Evolutionary conservation across 1,139 yeast species (phyloP).

Genomic region (Debaryomycetaceae sp.): DNA sequence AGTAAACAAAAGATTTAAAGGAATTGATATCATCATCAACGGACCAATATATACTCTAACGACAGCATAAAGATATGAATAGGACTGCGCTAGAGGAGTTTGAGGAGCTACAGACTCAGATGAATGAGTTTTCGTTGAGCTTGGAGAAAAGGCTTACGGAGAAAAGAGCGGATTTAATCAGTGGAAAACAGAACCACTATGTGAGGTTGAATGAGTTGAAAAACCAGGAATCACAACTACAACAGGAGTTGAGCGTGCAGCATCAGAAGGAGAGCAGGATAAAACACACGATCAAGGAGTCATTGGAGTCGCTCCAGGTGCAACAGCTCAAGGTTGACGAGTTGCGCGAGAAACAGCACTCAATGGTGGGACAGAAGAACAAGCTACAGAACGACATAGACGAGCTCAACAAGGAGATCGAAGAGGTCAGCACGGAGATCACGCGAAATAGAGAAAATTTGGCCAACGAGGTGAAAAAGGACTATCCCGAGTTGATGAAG

Average conservation of each 20-base stretch:
- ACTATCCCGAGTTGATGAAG: slow-evolving; percentile 36
- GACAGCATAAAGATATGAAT: slow-evolving; percentile 1
- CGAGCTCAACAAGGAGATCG: slow-evolving; percentile 16
- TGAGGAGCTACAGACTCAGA: slow-evolving; percentile 23
- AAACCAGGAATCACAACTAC: slow-evolving; percentile 23
- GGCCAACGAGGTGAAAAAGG: slow-evolving; percentile 26
- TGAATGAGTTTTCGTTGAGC: slow-evolving; percentile 25
- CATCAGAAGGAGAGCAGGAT: slow-evolving; percentile 19
- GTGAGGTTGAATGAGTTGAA: slow-evolving; percentile 26
- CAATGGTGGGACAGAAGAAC: slow-evolving; percentile 15
- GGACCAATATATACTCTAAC: not conserved
- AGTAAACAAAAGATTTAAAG: not conserved
- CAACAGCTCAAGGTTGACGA: slow-evolving; percentile 25
- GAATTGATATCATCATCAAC: not conserved
- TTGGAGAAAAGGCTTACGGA: slow-evolving; percentile 23
- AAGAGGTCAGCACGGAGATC: slow-evolving; percentile 14
- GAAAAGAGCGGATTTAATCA: slow-evolving; percentile 25
- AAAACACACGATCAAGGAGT: slow-evolving; percentile 15
- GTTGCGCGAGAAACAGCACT: slow-evolving; percentile 16
- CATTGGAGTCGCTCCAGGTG: slow-evolving; percentile 18
- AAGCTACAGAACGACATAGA: slow-evolving; percentile 22
- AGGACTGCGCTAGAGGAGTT: slow-evolving; percentile 19
- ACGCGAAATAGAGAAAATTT: slow-evolving; percentile 18
- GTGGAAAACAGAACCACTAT: slow-evolving; percentile 26
- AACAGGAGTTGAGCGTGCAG: slow-evolving; percentile 18